phyloP scores from a whole-genome alignment of 257 asterid genomes.

The Rhazya stricta region DNA sequence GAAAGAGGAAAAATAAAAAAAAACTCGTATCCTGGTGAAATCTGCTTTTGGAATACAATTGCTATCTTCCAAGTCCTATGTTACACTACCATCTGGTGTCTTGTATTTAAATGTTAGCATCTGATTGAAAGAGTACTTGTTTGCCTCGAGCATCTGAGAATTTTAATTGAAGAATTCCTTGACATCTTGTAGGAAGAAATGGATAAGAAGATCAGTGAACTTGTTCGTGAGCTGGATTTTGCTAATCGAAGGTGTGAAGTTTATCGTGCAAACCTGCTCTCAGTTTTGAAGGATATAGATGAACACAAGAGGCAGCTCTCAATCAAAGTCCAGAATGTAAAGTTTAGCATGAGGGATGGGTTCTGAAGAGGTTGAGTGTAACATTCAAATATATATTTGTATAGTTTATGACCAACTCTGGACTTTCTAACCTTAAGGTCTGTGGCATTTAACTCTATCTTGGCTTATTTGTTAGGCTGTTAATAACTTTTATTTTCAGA shows the following conservation, averaged over 20 bases:
- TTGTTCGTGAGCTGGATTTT: slow-evolving; percentile 52
- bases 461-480: background rate
- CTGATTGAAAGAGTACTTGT: background rate
- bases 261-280: slow-evolving; percentile 65
- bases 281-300: slow-evolving; percentile 84
- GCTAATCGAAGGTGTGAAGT: slow-evolving; percentile 76
- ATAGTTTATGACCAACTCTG: background rate
- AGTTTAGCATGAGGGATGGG: slow-evolving; percentile 69
- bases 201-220: slow-evolving; percentile 68
- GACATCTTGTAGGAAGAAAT: slow-evolving; percentile 57
- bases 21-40: background rate
- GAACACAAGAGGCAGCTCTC: slow-evolving; percentile 79
- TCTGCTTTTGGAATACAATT: background rate
- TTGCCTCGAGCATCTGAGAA: too few relatives aligned
- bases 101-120: background rate
- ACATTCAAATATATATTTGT: slow-evolving; percentile 1
- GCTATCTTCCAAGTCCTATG: background rate
- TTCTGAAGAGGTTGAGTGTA: slow-evolving; percentile 22
- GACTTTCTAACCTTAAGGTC: background rate
- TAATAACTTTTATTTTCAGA: too few relatives aligned
- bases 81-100: background rate
- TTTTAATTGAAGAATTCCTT: background rate
- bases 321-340: slow-evolving; percentile 64
- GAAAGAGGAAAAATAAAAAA: background rate
- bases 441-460: background rate